These are phyloP conservation scores for Zasmidium cellare DNA, from an alignment of 2,329 filamentous ascomycete genomes.

Conservation along the genomic window DNA sequence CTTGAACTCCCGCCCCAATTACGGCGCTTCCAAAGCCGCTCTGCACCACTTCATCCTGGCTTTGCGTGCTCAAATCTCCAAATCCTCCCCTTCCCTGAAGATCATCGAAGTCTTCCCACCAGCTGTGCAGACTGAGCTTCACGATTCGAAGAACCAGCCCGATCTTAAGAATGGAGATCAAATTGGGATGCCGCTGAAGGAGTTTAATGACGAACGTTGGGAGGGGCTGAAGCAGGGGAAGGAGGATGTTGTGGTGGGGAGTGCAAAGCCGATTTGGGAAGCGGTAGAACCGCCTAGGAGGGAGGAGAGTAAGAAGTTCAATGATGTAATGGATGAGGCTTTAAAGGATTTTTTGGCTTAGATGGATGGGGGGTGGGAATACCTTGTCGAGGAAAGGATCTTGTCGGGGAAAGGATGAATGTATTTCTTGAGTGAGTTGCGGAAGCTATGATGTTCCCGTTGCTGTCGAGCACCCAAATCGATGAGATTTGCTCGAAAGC, in stretches of 20 bases:
- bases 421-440: too few species aligned
- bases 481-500: too few species aligned
- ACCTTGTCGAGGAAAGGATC: too few species aligned
- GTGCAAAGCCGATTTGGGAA: constrained; percentile 12
- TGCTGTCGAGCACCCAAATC: too few species aligned
- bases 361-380: neutral
- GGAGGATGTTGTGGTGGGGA: constrained; percentile 11
- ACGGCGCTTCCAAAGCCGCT: constrained; percentile 16
- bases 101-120: constrained; percentile 14
- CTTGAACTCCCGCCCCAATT: constrained; percentile 14
- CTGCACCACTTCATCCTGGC: constrained; percentile 14
- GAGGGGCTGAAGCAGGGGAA: constrained; percentile 1
- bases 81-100: constrained; percentile 2
- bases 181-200: constrained; percentile 14
- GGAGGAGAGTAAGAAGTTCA: constrained; percentile 12
- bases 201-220: constrained; percentile 12
- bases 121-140: constrained; percentile 14
- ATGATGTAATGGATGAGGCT: constrained; percentile 11
- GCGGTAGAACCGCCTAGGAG: constrained; percentile 4
- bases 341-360: constrained; percentile 14
- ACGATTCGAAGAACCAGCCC: constrained; percentile 14
- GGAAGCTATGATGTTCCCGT: too few species aligned
- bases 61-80: constrained; percentile 4
- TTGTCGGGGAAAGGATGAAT: too few species aligned
- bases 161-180: constrained; percentile 14